phyloP scores from a whole-genome alignment of 2,329 filamentous ascomycete genomes.

The Cladosporium sp. region DNA sequence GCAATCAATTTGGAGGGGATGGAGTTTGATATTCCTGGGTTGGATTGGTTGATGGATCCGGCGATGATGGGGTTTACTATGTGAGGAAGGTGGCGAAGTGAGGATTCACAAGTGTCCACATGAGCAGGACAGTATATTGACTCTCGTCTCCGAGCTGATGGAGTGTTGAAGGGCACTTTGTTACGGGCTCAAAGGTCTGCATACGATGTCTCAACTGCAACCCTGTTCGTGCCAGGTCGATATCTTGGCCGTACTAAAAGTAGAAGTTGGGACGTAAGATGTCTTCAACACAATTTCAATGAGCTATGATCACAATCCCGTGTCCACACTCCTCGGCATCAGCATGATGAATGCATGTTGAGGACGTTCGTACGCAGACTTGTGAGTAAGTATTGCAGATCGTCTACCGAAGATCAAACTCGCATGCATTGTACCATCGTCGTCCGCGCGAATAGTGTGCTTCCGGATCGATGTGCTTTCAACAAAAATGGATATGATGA shows the following conservation, averaged over 20 bases:
- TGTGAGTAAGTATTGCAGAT: background rate
- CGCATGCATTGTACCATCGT: background rate
- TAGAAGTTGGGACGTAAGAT: no score
- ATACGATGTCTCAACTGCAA: background rate
- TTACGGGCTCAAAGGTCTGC: background rate
- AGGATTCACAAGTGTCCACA: background rate
- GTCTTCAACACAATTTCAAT: no score
- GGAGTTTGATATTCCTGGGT: constrained; percentile 9
- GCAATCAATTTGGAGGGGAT: background rate
- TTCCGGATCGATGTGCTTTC: background rate
- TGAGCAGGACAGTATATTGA: background rate
- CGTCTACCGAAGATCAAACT: background rate
- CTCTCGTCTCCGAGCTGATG: no score
- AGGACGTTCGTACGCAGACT: no score
- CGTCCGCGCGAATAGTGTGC: background rate
- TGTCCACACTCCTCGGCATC: no score
- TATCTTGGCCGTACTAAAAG: no score
- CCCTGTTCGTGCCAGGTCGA: background rate
- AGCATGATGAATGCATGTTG: no score
- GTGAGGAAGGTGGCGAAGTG: background rate
- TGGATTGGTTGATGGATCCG: constrained; percentile 16
- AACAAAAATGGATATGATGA: background rate
- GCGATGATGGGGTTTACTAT: constrained; percentile 2
- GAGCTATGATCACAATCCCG: no score
- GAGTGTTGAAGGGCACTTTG: no score